Evolutionary conservation across 1,284 basidiomycete species (phyloP).

Genomic region (Polyporus tsugae): DNA sequence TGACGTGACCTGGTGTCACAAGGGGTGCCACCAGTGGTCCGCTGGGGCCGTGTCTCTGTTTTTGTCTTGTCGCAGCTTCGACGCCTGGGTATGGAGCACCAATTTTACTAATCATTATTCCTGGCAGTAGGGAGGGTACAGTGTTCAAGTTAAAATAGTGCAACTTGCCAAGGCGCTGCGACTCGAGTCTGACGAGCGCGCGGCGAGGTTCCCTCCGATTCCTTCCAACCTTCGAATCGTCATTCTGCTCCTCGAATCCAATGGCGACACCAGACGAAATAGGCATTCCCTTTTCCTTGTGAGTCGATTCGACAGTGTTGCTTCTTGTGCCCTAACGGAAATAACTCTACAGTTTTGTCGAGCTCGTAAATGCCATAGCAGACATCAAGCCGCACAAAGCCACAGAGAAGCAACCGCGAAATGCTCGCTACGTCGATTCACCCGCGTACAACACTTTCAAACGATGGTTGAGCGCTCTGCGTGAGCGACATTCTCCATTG

Average conservation of each 20-base stretch:
- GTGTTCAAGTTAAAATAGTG: not conserved
- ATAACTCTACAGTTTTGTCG: constrained; percentile 28
- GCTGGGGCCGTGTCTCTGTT: not conserved
- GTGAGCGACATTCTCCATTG: constrained; percentile 51
- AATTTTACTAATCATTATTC: not conserved
- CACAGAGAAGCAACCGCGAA: constrained; percentile 23
- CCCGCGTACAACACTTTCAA: constrained; percentile 44
- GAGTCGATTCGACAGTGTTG: constrained; percentile 39
- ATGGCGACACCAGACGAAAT: not conserved
- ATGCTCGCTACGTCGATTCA: constrained; percentile 15
- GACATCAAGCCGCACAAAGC: constrained; percentile 28
- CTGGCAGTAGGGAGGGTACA: not conserved
- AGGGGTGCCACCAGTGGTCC: not conserved
- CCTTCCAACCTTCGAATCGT: not conserved
- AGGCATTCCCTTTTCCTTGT: constrained; percentile 26
- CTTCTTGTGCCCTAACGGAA: constrained; percentile 34
- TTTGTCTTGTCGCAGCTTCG: not conserved
- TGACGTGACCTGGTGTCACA: constrained; percentile 9
- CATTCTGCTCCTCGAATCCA: not conserved
- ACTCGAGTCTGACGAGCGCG: not conserved
- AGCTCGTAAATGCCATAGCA: constrained; percentile 32
- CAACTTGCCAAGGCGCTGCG: not conserved
- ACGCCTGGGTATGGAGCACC: not conserved
- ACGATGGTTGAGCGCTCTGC: constrained; percentile 57
- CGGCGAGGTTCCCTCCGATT: not conserved